Percentiles rank a stretch among this genome's conserved stretches.
phyloP scores from a whole-genome alignment of 177 flowering plant species.

The Tripterygium wilfordii region DNA sequence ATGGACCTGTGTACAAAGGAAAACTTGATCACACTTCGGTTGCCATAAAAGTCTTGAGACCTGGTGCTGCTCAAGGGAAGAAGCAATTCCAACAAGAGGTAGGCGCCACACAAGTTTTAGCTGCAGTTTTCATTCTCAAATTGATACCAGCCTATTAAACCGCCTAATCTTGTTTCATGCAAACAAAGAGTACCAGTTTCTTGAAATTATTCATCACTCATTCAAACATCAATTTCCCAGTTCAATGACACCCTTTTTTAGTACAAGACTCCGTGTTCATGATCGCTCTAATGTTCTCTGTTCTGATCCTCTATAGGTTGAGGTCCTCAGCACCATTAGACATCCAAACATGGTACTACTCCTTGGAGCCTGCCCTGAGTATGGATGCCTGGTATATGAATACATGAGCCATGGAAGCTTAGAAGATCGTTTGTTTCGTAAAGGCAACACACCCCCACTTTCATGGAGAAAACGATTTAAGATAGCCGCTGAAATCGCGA shows the following conservation, averaged over 20 bases:
- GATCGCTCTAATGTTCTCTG: not conserved
- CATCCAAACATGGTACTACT: constrained; percentile 82
- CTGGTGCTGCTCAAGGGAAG: constrained; percentile 73
- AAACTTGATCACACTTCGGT: constrained; percentile 68
- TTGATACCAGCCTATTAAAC: not conserved
- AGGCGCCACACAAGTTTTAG: not conserved
- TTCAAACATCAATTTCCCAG: no score
- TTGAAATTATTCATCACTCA: no score
- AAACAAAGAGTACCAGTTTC: no score
- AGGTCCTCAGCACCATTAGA: constrained; percentile 65
- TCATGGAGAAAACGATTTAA: constrained; percentile 59
- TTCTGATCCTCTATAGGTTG: constrained; percentile 36
- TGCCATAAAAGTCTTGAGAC: constrained; percentile 68
- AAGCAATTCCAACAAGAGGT: constrained; percentile 84
- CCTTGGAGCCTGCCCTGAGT: no score
- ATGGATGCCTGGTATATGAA: no score
- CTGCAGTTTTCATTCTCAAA: not conserved
- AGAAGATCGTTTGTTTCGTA: constrained; percentile 58
- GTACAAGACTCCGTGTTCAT: not conserved
- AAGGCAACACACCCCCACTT: constrained; percentile 44
- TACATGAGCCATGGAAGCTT: constrained; percentile 68
- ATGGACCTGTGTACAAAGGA: constrained; percentile 71
- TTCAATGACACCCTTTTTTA: no score
- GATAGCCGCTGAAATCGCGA: constrained; percentile 66
- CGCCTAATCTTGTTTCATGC: no score